Conservation (phyloP, 2,329 filamentous ascomycete genomes). For the Pyrenophora seminiperda region DNA sequence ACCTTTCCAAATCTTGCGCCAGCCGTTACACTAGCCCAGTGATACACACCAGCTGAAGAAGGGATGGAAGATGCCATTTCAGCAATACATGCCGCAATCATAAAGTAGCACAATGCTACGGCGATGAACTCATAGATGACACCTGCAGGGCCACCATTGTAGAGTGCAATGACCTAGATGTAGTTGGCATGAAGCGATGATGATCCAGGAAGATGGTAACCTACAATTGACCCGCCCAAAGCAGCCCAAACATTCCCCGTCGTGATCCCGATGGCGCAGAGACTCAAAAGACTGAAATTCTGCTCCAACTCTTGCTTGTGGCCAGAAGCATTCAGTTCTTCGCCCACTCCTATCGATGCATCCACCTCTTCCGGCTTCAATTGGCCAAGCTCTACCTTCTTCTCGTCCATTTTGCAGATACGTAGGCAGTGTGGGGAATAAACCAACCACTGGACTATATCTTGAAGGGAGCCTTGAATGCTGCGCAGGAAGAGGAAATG, state of each 20-base stretch:
- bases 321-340: slow-evolving; percentile 56
- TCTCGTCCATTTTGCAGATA: slow-evolving; percentile 9
- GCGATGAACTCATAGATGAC: slow-evolving; percentile 57
- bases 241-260: slow-evolving; percentile 54
- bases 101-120: slow-evolving; percentile 57
- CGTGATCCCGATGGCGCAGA: slow-evolving; percentile 54
- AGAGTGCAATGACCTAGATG: slow-evolving; percentile 46
- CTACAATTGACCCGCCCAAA: slow-evolving; percentile 55
- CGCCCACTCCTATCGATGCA: slow-evolving; percentile 31
- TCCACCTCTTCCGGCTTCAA: slow-evolving; percentile 18
- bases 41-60: slow-evolving; percentile 55
- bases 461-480: neutral
- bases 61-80: slow-evolving; percentile 56
- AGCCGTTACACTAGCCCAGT: slow-evolving; percentile 59
- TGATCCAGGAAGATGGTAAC: slow-evolving; percentile 15
- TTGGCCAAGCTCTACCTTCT: slow-evolving; percentile 18
- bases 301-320: slow-evolving; percentile 59
- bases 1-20: slow-evolving; percentile 54
- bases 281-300: slow-evolving; percentile 55
- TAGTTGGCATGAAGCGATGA: neutral
- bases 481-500: neutral
- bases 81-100: slow-evolving; percentile 58
- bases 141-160: slow-evolving; percentile 54
- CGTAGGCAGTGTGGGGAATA: neutral
- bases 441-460: neutral